Base-by-base conservation (phyloP, 208 protist species). In the Histomonas meleagridis region DNA sequence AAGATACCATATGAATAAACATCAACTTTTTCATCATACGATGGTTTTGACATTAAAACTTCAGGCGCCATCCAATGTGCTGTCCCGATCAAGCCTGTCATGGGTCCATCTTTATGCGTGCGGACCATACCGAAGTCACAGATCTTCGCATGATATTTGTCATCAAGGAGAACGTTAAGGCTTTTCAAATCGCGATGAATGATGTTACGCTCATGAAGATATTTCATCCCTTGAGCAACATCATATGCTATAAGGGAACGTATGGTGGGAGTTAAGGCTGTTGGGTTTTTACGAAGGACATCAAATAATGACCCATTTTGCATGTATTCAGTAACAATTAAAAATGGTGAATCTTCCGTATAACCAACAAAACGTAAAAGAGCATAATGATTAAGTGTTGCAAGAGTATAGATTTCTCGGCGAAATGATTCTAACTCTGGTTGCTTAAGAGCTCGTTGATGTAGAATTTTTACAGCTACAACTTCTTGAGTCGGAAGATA, bases 51-150 rank as follows among this genome's bases (percentile, higher is more conserved):
- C 76, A 86, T 86, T 38, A 86, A 86, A 38, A 86, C 76, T 86
- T 86, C 76, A 16, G 76, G 76, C 26, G 76, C 76, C 76, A 86
- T 86, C 76, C 76, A 86, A 86, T 86, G 76, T 0, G 38, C 76
- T 35, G 76, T 86, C 0, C 76, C 76, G 32, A 86, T 86, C 46
- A 86, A 51, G 32, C 76, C 76, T 10, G 76, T 86, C 76, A 43
- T 86, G 21, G 76, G 76, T 12, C 26, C 0, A 55, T 57, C 38
- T 14, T 51, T 18, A 16, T 48, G 23, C 21, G 32, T 46, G 0
- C 76, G 0, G 0, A 55, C 76, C 76, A 86, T 86, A 3, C 76
- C 76, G 28, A 86, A 86, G 46, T 86, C 76, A 21, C 76, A 86
- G 0, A 86, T 86, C 38, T 86, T 86, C 7, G 76, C 76, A 16